Conservation (phyloP, 164 flowering plant species). For the Litsea cubeba region DNA sequence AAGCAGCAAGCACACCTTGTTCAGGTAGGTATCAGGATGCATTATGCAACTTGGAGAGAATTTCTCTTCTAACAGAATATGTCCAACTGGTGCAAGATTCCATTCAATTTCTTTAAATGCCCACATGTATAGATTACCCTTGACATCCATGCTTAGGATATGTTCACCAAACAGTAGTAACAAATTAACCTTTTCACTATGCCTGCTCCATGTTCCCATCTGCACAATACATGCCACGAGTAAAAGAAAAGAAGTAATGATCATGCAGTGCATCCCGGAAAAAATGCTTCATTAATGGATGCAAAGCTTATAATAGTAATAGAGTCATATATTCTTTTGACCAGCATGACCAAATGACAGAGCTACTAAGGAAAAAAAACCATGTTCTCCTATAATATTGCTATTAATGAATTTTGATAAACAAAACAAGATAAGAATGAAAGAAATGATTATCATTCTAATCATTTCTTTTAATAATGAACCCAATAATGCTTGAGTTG, state of each 20-base stretch:
- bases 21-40: slow-evolving; percentile 96
- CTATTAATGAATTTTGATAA: neutral
- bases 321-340: neutral
- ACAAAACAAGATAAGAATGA: too few species aligned
- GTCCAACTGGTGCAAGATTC: slow-evolving; percentile 64
- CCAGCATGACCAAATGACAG: neutral
- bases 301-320: neutral
- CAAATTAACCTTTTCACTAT: slow-evolving; percentile 64
- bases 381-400: neutral
- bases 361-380: neutral
- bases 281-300: neutral
- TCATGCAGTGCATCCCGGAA: neutral
- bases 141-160: slow-evolving; percentile 69
- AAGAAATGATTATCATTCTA: neutral
- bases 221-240: slow-evolving; percentile 19
- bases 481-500: too few species aligned
- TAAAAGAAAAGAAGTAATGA: neutral
- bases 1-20: slow-evolving; percentile 54
- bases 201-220: slow-evolving; percentile 92
- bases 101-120: slow-evolving; percentile 66
- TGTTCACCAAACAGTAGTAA: slow-evolving; percentile 86
- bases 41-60: slow-evolving; percentile 79
- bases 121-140: slow-evolving; percentile 81
- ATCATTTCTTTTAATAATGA: too few species aligned
- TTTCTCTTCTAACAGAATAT: slow-evolving; percentile 45